Evolutionary conservation across 106 monocot genomes (phyloP), one percentile per base, ranked within the genome.

Genomic region (Iris macrosiphon): DNA sequence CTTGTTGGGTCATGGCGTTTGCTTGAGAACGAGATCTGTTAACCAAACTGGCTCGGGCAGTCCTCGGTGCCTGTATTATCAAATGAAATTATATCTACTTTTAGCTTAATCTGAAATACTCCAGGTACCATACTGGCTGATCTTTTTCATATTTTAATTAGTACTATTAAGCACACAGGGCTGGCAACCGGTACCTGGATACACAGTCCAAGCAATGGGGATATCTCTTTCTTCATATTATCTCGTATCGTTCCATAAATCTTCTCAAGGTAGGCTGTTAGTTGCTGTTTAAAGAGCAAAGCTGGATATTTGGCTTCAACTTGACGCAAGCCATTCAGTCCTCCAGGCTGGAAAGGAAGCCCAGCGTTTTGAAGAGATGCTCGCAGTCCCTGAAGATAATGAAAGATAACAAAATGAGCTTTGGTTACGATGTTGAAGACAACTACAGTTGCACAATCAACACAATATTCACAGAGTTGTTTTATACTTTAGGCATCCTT

Each of bases 301-400:
- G 85, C 90, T 29, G 85, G 84, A 63, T 81, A 91, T 66, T 85
- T 91, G 49, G 85, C 85, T 62, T 91, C 85, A 24, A 91, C 85
- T 70, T 91, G 79, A 29, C 72, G 82, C 61, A 76, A 31, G 31
- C 84, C 77, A 46, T 67, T 67, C 60, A 68, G 38, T 45, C 80
- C 75, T 44, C 40, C 20, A 67, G 74, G 60, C 73, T 75, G 64
- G 37, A 77, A 78, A 43, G 72, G 57, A 56, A 81, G 39, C 13
- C 81, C 72, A 43, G 74, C 66, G 68, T 68, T 81, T 64, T 77
- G 81, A 18, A 78, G 77, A 65, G 85, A 75, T 28, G 72, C 55
- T 21, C 72, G 67, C 30, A 79, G 14, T 22, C 85, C 85, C 84
- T 79, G 41, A 39, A 65, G 22, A 56, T 19, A 51, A 42, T 33